Base-by-base conservation (phyloP, 1,284 basidiomycete genomes). In the Polyporus tsugae region DNA sequence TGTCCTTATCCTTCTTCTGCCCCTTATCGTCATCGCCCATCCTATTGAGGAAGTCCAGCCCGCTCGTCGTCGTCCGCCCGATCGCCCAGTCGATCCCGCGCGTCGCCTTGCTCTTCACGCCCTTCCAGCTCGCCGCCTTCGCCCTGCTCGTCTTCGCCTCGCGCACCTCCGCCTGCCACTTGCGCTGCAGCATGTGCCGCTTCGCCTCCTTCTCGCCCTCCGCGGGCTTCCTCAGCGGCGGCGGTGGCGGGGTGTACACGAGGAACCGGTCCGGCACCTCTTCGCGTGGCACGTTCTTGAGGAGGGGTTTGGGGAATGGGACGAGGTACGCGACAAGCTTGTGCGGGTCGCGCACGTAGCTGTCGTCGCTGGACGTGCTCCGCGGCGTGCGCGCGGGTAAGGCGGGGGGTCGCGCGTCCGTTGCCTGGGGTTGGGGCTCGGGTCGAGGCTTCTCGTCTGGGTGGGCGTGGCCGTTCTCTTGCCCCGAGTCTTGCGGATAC, bases 91-190 rank as follows among this genome's bases (percentile, higher is more conserved):
- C 38, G 58, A 60, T 60, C n/a, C 58, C 58, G n/a, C 38, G n/a
- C 58, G 58, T 60, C 58, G 58, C 58, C 22, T 15, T 25, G 58
- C 58, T 60, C 38, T 60, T 60, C 36, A 60, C 7, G 36, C 58
- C 58, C 58, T 60, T 39, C 58, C 58, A 60, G 36, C 58, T 60
- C 58, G 38, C 58, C n/a, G 11, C 38, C 58, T 60, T 60, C 22
- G 58, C 58, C 36, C n/a, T 39, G 38, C 58, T 60, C 58, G 38
- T 41, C 38, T 60, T 60, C 22, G 58, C 58, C 58, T 60, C 58
- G n/a, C 58, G 58, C 58, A 60, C 58, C 58, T 60, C 58, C 38
- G 10, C 38, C 58, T 60, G 58, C 58, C 58, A 60, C 58, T 60
- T 60, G 38, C 58, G 58, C 58, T 41, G 58, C 38, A 60, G 19